Base-by-base conservation (phyloP, 106 monocot species). In the Triglochin maritima region DNA sequence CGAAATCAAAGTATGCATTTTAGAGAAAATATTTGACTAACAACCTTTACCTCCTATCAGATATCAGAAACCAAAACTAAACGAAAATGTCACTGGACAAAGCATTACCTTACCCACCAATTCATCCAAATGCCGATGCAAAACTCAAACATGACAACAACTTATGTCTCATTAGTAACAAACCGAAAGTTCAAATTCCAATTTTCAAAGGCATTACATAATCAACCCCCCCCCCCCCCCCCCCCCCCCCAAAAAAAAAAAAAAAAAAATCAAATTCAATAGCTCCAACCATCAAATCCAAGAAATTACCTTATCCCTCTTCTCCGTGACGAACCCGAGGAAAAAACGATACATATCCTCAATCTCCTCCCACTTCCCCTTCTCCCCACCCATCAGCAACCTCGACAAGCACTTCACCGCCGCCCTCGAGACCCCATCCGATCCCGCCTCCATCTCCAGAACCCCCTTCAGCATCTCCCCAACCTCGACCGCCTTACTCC, bases 371-470 rank as follows among this genome's bases (percentile, higher is more conserved):
- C 82, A 83, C 54, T 70, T 82, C 13, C 50, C 68, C 57, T 81
- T 99, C 10, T 86, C 92, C n/a, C 79, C 82, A 53, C 55, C 69
- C 29, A 70, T 75, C 6, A 92, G 70, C 62, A 92, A 8, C 64
- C 56, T 67, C 4, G 78, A 71, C 6, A 77, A 46, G 68, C 92
- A 92, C 77, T 70, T 82, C 74, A 99, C 46, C 8, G 78, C 88
- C 9, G 78, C 80, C 80, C 72, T 82, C 45, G 78, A 55, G 4
- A 78, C 82, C 0, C 64, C 64, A 10, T 79, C 88, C 5, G 80
- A 74, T 44, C 76, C 62, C 5, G 62, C 62, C 16, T 64, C 72
- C 8, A 67, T 74, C 43, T 74, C 74, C 17, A 92, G 47, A 44
- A 99, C 67, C 66, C 73, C 69, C 55, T 68, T 63, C 41, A 99